Evolutionary conservation across 352 stramenopile genomes (phyloP), one percentile per base, ranked within the genome.

Genomic region (Globisporangium cylindrosporum): DNA sequence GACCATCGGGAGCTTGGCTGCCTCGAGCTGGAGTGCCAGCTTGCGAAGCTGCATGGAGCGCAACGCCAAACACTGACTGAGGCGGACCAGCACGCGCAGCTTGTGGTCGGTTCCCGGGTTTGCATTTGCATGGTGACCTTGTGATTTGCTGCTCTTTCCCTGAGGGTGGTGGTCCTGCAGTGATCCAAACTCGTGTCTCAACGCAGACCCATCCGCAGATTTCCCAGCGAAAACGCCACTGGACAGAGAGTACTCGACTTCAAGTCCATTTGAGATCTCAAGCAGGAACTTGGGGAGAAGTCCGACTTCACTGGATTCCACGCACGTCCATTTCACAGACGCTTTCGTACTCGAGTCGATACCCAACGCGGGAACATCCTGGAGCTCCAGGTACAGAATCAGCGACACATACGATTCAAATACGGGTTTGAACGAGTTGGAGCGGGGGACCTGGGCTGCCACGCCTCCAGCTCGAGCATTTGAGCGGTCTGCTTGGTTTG

Each of bases 51-150:
- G 80, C 59, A 89, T 75, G 7, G 67, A 68, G 1, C 84, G 84
- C 58, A 86, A 51, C 2, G 75, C 73, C 22, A 92, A 69, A 43
- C 78, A 86, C 34, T 90, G 80, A 51, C 81, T 88, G 36, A 91
- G 70, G 2, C 74, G 74, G 62, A 84, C 67, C 24, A 88, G 55
- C 20, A 71, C 51, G 24, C 71, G 70, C 20, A 77, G 61, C 66
- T 32, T 73, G 41, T 7, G 12, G 38, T 48, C 55, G 29, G 54
- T 48, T 24, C 48, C 58, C 10, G 51, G 0, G 22, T 22, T n/a
- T 46, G 4, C 25, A 24, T 22, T n/a, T 46, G 4, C 25, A 24
- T 15, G 10, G 55, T 48, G 4, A 10, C 22, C 9, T 3, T 24
- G n/a, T n/a, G 22, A 6, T 14, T 24, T 62, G 15, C 41, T 20